phyloP scores from a whole-genome alignment of 2,329 filamentous ascomycete genomes.

The Diaporthe helianthi region DNA sequence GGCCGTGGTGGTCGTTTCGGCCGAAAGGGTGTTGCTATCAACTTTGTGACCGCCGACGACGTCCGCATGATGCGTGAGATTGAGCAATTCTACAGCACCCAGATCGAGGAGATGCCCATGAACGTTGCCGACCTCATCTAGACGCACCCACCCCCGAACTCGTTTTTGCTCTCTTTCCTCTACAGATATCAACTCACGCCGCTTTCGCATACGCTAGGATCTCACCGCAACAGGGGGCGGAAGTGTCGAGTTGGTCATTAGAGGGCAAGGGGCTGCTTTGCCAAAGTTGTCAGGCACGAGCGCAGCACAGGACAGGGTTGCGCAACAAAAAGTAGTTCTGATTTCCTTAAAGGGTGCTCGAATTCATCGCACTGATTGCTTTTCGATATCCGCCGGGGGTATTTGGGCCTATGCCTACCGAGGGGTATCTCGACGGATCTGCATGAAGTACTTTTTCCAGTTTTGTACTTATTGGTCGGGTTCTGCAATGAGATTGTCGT shows the following conservation, averaged over 20 bases:
- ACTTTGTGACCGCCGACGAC: slow-evolving; percentile 98
- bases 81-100: slow-evolving; percentile 76
- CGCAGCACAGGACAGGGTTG: slow-evolving; percentile 29
- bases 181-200: slow-evolving; percentile 32
- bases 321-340: slow-evolving; percentile 35
- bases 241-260: slow-evolving; percentile 35
- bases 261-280: slow-evolving; percentile 36
- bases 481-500: slow-evolving; percentile 33
- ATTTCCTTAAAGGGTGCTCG: slow-evolving; percentile 32
- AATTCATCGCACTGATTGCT: slow-evolving; percentile 35
- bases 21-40: slow-evolving; percentile 98
- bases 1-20: slow-evolving; percentile 95
- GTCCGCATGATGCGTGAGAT: slow-evolving; percentile 97
- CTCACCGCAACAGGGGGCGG: slow-evolving; percentile 29
- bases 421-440: slow-evolving; percentile 33
- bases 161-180: slow-evolving; percentile 32
- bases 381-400: slow-evolving; percentile 33
- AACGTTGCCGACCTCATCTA: slow-evolving; percentile 73
- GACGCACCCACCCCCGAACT: slow-evolving; percentile 16
- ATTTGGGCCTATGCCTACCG: slow-evolving; percentile 23
- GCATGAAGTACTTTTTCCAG: slow-evolving; percentile 30
- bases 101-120: slow-evolving; percentile 99
- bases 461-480: slow-evolving; percentile 33
- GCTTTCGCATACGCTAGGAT: slow-evolving; percentile 29
- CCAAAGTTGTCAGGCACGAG: slow-evolving; percentile 31